Evolutionary conservation across 257 asterid species (phyloP).

Genomic region (Anisodus acutangulus): DNA sequence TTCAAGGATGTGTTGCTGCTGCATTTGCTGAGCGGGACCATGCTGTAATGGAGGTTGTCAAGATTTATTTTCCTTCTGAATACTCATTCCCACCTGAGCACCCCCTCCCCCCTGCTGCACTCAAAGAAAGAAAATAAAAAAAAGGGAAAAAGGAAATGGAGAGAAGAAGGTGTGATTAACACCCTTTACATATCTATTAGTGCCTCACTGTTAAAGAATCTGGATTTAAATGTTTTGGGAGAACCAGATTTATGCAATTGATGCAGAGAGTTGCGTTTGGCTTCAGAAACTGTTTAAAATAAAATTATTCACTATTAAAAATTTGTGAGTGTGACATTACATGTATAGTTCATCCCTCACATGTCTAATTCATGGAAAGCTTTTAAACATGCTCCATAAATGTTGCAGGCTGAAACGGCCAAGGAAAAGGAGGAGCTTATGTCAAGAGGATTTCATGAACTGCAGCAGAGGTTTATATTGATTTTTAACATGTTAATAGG

Average conservation of each 20-base stretch:
- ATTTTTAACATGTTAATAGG: not conserved
- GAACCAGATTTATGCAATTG: not conserved
- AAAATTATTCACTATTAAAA: constrained; percentile 12
- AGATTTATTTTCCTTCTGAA: constrained; percentile 25
- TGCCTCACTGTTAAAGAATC: not conserved
- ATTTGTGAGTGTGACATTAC: not conserved
- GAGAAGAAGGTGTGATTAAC: not conserved
- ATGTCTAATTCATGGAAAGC: constrained; percentile 13
- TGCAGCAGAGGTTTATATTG: constrained; percentile 60
- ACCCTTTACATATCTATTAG: constrained; percentile 10
- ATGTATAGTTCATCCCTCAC: constrained; percentile 6
- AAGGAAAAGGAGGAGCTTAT: constrained; percentile 74
- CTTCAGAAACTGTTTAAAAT: not conserved
- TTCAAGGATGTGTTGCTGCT: constrained; percentile 93
- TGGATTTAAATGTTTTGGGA: constrained; percentile 12
- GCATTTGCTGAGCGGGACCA: constrained; percentile 97
- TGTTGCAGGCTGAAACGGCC: constrained; percentile 81
- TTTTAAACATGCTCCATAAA: constrained; percentile 29
- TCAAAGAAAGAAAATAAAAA: not conserved
- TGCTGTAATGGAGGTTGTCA: constrained; percentile 87
- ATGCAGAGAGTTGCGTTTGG: constrained; percentile 3
- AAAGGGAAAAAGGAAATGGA: not conserved
- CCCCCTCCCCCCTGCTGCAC: not conserved
- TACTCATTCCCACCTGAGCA: constrained; percentile 15
- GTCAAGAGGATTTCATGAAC: constrained; percentile 63